Percentiles rank a stretch among this genome's conserved stretches.
Conservation (phyloP, 768 basidiomycete genomes). For the Mycena filopes region DNA sequence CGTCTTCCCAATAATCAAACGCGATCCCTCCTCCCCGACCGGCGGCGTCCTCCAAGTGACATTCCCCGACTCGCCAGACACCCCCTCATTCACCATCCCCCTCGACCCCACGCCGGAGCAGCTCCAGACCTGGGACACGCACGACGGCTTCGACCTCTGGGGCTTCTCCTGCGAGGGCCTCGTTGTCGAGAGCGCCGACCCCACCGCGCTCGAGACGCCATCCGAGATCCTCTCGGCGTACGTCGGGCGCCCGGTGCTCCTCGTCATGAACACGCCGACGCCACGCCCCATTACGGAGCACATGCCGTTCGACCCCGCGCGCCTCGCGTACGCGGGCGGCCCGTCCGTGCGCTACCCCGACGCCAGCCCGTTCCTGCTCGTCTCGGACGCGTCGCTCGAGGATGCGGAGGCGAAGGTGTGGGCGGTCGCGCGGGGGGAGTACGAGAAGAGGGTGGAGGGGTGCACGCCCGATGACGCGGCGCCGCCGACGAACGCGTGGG, state of each 20-base stretch:
- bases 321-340: conserved; percentile 27
- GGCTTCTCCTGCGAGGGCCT: conserved; percentile 25
- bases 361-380: conserved; percentile 30
- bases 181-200: conserved; percentile 24
- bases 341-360: conserved; percentile 31
- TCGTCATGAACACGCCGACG: conserved; percentile 27
- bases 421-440: conserved; percentile 27
- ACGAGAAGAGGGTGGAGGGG: conserved; percentile 13
- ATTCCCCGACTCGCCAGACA: conserved; percentile 31
- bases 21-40: conserved; percentile 24
- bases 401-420: conserved; percentile 31
- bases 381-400: conserved; percentile 26
- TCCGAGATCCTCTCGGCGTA: conserved; percentile 30
- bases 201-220: conserved; percentile 14
- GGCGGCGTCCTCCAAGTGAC: conserved; percentile 30
- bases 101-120: conserved; percentile 28
- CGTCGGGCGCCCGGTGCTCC: conserved; percentile 29
- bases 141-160: conserved; percentile 30
- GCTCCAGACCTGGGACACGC: conserved; percentile 27
- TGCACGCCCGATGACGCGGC: conserved; percentile 24
- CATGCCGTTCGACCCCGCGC: conserved; percentile 20
- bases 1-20: conserved; percentile 26
- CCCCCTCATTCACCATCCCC: conserved; percentile 26
- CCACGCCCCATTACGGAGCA: conserved; percentile 22
- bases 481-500: conserved; percentile 23